Conservation (phyloP, 1,284 basidiomycete species). For the Microbotryum intermedium region DNA sequence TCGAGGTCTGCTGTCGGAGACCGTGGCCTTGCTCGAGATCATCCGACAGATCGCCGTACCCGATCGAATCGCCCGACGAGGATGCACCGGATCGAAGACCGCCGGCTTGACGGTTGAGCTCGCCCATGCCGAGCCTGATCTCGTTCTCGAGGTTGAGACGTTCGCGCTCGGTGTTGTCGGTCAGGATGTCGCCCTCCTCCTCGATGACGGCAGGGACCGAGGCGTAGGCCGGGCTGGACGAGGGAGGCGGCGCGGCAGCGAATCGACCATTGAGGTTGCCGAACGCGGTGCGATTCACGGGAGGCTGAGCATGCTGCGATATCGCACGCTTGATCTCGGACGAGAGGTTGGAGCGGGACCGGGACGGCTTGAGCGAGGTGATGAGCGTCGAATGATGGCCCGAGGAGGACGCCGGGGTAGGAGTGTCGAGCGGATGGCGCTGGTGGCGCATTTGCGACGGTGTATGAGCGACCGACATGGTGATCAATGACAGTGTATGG, state of each 20-base stretch:
- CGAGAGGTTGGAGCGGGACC: slow-evolving; percentile 3
- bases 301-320: background rate
- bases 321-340: background rate
- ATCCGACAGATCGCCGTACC: background rate
- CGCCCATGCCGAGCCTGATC: slow-evolving; percentile 21
- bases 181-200: slow-evolving; percentile 1
- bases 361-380: slow-evolving; percentile 3
- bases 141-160: slow-evolving; percentile 15
- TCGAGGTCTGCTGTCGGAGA: background rate
- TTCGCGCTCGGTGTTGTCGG: slow-evolving; percentile 24
- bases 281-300: background rate
- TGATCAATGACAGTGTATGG: no score
- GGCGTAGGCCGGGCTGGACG: no score
- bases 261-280: background rate
- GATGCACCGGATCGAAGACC: background rate
- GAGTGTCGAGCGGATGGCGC: slow-evolving; percentile 3
- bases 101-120: slow-evolving; percentile 6
- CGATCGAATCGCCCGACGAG: background rate
- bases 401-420: slow-evolving; percentile 11
- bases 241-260: no score
- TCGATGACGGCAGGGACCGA: no score
- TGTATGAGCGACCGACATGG: background rate
- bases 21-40: background rate
- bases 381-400: background rate
- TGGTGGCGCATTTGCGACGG: background rate